phyloP scores from a whole-genome alignment of 441 rosid genomes.

The Populus tomentosa region DNA sequence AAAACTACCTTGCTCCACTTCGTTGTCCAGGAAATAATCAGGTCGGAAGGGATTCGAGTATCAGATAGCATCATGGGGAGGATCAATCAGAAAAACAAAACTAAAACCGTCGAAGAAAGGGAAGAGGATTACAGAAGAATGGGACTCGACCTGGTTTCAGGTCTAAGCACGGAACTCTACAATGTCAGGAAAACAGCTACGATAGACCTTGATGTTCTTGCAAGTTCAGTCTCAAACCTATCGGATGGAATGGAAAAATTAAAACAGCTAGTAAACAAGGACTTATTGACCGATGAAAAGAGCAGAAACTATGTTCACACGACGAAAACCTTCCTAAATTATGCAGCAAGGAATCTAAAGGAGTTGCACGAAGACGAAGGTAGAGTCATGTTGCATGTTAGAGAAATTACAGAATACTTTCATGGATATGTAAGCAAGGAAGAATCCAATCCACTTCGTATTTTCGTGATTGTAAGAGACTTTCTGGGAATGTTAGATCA shows the following conservation, averaged over 20 bases:
- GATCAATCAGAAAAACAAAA: slow-evolving; percentile 58
- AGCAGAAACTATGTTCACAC: slow-evolving; percentile 45
- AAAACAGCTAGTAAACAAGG: slow-evolving; percentile 37
- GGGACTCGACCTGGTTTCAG: slow-evolving; percentile 90
- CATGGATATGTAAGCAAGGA: slow-evolving; percentile 86
- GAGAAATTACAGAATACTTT: slow-evolving; percentile 81
- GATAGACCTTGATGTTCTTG: slow-evolving; percentile 83
- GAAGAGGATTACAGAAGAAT: slow-evolving; percentile 86
- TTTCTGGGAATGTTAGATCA: slow-evolving; percentile 91
- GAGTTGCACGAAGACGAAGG: slow-evolving; percentile 70
- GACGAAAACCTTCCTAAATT: slow-evolving; percentile 54
- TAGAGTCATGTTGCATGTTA: slow-evolving; percentile 59
- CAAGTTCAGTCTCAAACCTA: slow-evolving; percentile 69
- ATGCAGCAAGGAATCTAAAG: slow-evolving; percentile 58
- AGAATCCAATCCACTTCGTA: slow-evolving; percentile 77
- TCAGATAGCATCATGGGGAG: slow-evolving; percentile 90
- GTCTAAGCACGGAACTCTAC: slow-evolving; percentile 70
- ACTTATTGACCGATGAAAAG: slow-evolving; percentile 38
- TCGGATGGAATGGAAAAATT: slow-evolving; percentile 56
- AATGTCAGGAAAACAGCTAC: slow-evolving; percentile 93
- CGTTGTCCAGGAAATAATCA: slow-evolving; percentile 82
- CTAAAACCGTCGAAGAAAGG: slow-evolving; percentile 55
- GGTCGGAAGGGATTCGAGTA: slow-evolving; percentile 84
- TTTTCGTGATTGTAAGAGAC: slow-evolving; percentile 95
- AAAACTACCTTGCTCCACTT: slow-evolving; percentile 87